Evolutionary conservation across 768 basidiomycete species (phyloP), one percentile per base, ranked within the genome.

Genomic region (Pleurotus cornucopiae): DNA sequence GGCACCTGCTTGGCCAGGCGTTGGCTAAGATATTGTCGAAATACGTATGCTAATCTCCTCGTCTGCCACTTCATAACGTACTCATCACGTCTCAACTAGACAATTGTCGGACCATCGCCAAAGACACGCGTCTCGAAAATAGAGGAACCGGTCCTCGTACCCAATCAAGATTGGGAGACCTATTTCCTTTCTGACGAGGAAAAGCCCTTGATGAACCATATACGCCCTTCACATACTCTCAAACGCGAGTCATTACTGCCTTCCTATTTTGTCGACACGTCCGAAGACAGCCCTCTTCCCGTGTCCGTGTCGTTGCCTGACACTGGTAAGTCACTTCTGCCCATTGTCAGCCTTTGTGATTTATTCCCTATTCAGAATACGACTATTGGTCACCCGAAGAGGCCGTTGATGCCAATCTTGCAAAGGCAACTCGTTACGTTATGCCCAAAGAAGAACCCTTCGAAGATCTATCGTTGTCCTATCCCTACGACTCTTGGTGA

Each of bases 21-120:
- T 69, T 92, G 52, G 85, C 88, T 46, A 91, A 90, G 68, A 89
- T 91, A 57, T 75, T 91, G 18, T 84, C 86, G 3, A 90, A 90
- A 91, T 92, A 91, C 65, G 90, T 91, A 62, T 62, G 88, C 76
- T 21, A 14, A 3, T n/a, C 26, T 41, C 49, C 55, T 13, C 51
- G 18, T 18, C 56, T 30, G 20, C 18, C 21, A 20, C 58, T 20
- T 25, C 13, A 41, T 49, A 12, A 16, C 9, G n/a, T 44, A 34
- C 30, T 34, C 30, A 34, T 1, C 30, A 7, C 4, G 30, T 11
- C 11, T 13, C 9, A 21, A n/a, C n/a, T 12, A 44, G 41, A 44
- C 41, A 13, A 44, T 44, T n/a, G 41, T 44, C 41, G 20, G 20
- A 5, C 41, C 41, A 14, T 41, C 40, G 40, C 13, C 41, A 16